Percentiles rank a stretch among this genome's conserved stretches.
phyloP scores from a whole-genome alignment of 1,284 basidiomycete species.

The Apiotrichum montevideense region DNA sequence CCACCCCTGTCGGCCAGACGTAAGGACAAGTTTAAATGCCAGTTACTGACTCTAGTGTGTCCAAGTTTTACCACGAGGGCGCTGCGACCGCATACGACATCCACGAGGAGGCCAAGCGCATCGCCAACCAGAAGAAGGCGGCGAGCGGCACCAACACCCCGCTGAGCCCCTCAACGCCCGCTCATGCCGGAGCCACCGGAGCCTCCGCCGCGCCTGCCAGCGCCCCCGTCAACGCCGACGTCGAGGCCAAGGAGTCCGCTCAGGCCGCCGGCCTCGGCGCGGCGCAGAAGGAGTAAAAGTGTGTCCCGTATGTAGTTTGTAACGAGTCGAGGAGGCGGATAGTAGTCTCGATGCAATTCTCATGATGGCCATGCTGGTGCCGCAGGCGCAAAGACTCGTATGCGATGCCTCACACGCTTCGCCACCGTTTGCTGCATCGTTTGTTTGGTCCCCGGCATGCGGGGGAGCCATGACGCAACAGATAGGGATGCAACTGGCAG shows the following conservation, averaged over 20 bases:
- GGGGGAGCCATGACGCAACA: too few species aligned
- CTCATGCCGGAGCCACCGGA: too few species aligned
- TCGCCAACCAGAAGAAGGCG: slow-evolving; percentile 46
- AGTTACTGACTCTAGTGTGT: slow-evolving; percentile 32
- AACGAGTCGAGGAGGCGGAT: too few species aligned
- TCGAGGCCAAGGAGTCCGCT: slow-evolving; percentile 12
- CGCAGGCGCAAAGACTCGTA: too few species aligned
- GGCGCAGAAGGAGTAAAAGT: too few species aligned
- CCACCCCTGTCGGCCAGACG: slow-evolving; percentile 69
- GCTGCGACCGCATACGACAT: slow-evolving; percentile 60
- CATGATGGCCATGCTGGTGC: too few species aligned
- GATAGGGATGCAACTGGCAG: too few species aligned
- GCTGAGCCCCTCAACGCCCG: neutral
- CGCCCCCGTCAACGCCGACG: slow-evolving; percentile 10
- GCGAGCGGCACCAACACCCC: slow-evolving; percentile 5
- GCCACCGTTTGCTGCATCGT: too few species aligned
- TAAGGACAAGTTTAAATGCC: slow-evolving; percentile 17
- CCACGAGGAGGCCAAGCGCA: slow-evolving; percentile 51
- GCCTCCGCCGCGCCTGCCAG: slow-evolving; percentile 18
- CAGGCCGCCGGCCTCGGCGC: neutral
- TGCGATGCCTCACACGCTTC: too few species aligned
- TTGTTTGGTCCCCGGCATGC: too few species aligned
- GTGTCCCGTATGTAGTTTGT: too few species aligned
- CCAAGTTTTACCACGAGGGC: slow-evolving; percentile 60
- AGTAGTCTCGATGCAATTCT: too few species aligned